These are phyloP conservation scores for Quercus aquifolioides DNA, from an alignment of 306 rosid species.

Conservation along the genomic window DNA sequence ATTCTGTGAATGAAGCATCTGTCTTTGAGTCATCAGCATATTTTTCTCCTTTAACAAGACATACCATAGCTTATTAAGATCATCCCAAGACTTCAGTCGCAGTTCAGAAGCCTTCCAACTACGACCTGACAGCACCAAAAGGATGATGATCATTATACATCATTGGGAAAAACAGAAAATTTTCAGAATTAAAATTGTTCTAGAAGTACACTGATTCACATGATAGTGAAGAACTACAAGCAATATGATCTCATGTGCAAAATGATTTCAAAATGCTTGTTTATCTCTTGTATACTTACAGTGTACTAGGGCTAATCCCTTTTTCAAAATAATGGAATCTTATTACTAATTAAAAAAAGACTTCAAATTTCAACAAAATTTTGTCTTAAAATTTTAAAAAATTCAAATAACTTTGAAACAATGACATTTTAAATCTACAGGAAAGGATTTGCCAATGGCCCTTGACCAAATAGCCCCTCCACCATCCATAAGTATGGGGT, in stretches of 20 bases:
- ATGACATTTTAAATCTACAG: not conserved
- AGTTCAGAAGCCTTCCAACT: conserved; percentile 93
- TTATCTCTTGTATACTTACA: too few relatives aligned
- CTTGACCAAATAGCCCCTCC: too few relatives aligned
- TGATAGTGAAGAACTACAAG: not conserved
- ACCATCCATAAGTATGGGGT: too few relatives aligned
- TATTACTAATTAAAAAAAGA: not conserved
- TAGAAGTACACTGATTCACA: not conserved
- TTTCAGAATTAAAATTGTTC: not conserved
- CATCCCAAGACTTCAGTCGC: conserved; percentile 94
- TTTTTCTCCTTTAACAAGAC: conserved; percentile 92
- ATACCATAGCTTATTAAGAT: conserved; percentile 88
- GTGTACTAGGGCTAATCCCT: too few relatives aligned
- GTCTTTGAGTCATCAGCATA: conserved; percentile 94
- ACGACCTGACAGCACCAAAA: conserved; percentile 51
- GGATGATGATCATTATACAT: not conserved
- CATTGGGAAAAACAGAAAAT: not conserved
- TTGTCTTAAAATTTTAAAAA: not conserved
- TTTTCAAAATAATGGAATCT: too few relatives aligned
- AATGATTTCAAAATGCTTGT: not conserved
- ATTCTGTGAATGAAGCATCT: conserved; percentile 92
- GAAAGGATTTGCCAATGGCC: not conserved
- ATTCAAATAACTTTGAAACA: not conserved
- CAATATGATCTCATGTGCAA: not conserved
- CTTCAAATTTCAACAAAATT: not conserved